A percentile compares a stretch with the other conserved stretches of the same genome.
Conservation (phyloP, 768 basidiomycete genomes). For the Lactarius akahatsu region DNA sequence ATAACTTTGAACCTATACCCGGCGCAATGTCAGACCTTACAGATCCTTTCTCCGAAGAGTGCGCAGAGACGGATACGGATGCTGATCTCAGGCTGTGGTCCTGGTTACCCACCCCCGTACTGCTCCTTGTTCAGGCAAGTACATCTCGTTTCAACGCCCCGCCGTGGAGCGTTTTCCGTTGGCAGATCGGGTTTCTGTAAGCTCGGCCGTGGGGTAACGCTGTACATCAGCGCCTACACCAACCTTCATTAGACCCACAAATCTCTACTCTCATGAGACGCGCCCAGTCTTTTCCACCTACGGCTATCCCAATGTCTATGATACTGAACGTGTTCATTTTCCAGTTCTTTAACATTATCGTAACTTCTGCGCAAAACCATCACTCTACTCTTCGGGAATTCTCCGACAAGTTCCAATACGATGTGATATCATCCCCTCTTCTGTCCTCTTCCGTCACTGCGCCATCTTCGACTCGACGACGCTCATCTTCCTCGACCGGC, state of each 20-base stretch:
- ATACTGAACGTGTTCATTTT: slow-evolving; percentile 14
- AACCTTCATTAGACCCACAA: not conserved
- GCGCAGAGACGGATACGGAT: slow-evolving; percentile 7
- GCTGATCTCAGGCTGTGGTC: slow-evolving; percentile 22
- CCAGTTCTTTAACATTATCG: slow-evolving; percentile 21
- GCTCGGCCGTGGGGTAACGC: not conserved
- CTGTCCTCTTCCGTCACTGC: slow-evolving; percentile 27
- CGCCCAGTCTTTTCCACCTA: not conserved
- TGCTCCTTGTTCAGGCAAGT: slow-evolving; percentile 15
- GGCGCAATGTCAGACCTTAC: slow-evolving; percentile 25
- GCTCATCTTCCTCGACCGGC: slow-evolving; percentile 16
- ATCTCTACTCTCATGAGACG: not conserved
- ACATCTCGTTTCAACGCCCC: not conserved
- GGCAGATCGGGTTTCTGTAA: slow-evolving; percentile 21
- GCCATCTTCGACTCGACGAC: slow-evolving; percentile 19
- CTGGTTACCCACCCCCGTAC: slow-evolving; percentile 17
- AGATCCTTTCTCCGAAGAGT: slow-evolving; percentile 15
- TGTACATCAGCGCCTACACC: not conserved
- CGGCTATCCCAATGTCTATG: not conserved
- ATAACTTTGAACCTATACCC: slow-evolving; percentile 27
- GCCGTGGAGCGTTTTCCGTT: not conserved
- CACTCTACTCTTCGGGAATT: slow-evolving; percentile 23
- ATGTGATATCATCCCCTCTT: slow-evolving; percentile 30
- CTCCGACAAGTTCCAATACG: slow-evolving; percentile 30
- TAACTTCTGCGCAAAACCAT: slow-evolving; percentile 17